A percentile compares a stretch with the other conserved stretches of the same genome.
phyloP scores from a whole-genome alignment of 164 flowering plant genomes.

The Tetracentron sinense region DNA sequence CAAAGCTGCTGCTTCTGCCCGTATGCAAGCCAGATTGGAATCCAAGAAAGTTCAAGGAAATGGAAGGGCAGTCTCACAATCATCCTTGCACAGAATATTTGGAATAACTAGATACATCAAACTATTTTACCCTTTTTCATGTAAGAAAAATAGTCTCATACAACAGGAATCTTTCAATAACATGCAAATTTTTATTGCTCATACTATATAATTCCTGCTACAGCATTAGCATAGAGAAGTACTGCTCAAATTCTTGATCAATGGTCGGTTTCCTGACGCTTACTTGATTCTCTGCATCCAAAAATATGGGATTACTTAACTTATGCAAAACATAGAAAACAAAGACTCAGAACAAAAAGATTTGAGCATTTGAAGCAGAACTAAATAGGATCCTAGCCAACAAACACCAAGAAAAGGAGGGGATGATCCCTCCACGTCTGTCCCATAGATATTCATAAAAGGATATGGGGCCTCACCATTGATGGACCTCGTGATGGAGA shows the following conservation, averaged over 20 bases:
- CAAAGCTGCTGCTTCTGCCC: conserved; percentile 93
- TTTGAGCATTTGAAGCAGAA: neutral
- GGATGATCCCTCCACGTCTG: no score
- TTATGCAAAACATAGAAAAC: neutral
- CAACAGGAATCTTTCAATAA: no score
- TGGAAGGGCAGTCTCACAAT: conserved; percentile 51
- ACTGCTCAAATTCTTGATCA: conserved; percentile 90
- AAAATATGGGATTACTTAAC: neutral
- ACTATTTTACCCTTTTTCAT: no score
- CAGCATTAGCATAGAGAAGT: conserved; percentile 72
- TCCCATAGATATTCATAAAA: no score
- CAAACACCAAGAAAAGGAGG: no score
- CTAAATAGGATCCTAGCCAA: no score
- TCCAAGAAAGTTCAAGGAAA: conserved; percentile 79
- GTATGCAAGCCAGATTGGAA: conserved; percentile 80
- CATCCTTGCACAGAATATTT: neutral
- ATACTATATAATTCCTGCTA: conserved; percentile 10
- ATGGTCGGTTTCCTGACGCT: conserved; percentile 58
- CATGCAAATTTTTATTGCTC: neutral
- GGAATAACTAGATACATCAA: no score
- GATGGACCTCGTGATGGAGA: no score
- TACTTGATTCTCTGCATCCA: conserved; percentile 44
- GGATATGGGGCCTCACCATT: no score
- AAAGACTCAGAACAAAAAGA: neutral
- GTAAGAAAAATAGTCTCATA: no score